phyloP scores from a whole-genome alignment of 2,329 filamentous ascomycete genomes.

The Cercospora zeina region DNA sequence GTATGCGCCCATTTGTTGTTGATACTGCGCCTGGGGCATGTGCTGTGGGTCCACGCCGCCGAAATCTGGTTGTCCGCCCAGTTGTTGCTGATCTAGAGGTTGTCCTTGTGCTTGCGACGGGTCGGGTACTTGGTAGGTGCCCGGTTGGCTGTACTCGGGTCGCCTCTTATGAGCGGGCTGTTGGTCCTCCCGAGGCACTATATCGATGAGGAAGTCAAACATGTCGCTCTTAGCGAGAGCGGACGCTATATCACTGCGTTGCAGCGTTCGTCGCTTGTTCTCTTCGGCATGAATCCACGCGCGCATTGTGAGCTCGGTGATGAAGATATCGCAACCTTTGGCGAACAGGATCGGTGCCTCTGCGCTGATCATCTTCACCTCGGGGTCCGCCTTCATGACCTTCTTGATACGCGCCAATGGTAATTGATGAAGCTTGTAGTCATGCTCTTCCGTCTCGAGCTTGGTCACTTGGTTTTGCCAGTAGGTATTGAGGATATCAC shows the following conservation, averaged over 20 bases:
- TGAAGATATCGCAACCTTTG: conserved; percentile 98
- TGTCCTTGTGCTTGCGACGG: conserved; percentile 50
- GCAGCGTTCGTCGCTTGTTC: conserved; percentile 93
- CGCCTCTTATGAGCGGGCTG: conserved; percentile 76
- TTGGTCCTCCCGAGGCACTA: conserved; percentile 93
- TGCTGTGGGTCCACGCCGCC: conserved; percentile 39
- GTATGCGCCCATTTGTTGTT: conserved; percentile 77
- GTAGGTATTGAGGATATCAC: conserved; percentile 96
- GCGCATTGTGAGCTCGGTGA: conserved; percentile 91
- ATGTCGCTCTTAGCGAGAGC: conserved; percentile 97
- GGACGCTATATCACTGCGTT: conserved; percentile 93
- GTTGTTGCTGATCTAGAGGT: conserved; percentile 38
- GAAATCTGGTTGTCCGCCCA: conserved; percentile 38
- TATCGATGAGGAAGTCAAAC: conserved; percentile 99
- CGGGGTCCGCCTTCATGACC: conserved; percentile 98
- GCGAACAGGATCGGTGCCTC: conserved; percentile 97
- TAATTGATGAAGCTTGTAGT: conserved; percentile 97
- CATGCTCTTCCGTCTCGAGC: conserved; percentile 90
- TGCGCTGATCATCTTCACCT: conserved; percentile 99
- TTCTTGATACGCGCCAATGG: conserved; percentile 99
- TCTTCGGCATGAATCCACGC: conserved; percentile 99
- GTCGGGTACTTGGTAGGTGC: conserved; percentile 54
- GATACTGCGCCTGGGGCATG: conserved; percentile 58
- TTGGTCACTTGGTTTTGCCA: conserved; percentile 99
- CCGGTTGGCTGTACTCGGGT: conserved; percentile 41